Conservation (phyloP, 192 early-diverging fungal species). For the Podila epicladia region DNA sequence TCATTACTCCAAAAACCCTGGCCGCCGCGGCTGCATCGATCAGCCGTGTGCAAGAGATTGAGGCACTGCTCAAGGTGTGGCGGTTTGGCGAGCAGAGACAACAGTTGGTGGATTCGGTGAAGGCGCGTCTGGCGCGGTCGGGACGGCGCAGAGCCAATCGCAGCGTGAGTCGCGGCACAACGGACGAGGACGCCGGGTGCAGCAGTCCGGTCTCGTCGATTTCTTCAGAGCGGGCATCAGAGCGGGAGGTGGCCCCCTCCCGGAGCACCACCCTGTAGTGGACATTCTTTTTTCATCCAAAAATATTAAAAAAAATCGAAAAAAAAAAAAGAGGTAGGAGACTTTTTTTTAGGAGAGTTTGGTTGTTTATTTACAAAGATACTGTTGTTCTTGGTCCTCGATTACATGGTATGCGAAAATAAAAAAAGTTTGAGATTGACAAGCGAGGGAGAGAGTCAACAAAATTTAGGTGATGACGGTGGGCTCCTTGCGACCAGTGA, state of each 20-base stretch:
- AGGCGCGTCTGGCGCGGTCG: constrained; percentile 29
- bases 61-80: constrained; percentile 38
- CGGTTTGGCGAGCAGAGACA: constrained; percentile 40
- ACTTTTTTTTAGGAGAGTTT: too few species aligned
- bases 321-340: too few species aligned
- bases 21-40: constrained; percentile 30
- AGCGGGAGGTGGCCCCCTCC: too few species aligned
- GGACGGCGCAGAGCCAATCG: constrained; percentile 11
- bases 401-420: too few species aligned
- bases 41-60: constrained; percentile 38
- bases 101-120: constrained; percentile 39
- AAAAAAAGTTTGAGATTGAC: too few species aligned
- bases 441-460: too few species aligned
- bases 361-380: too few species aligned
- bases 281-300: too few species aligned
- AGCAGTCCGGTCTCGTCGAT: constrained; percentile 41
- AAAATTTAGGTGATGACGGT: constrained; percentile 87
- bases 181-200: constrained; percentile 8
- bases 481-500: constrained; percentile 88
- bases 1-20: constrained; percentile 36
- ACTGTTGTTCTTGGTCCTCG: too few species aligned
- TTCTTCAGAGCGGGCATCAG: constrained; percentile 23
- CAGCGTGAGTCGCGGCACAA: constrained; percentile 2
- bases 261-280: too few species aligned
- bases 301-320: too few species aligned